Evolutionary conservation across 495 filamentous ascomycete genomes (phyloP).

Genomic region (Penicillium steckii): DNA sequence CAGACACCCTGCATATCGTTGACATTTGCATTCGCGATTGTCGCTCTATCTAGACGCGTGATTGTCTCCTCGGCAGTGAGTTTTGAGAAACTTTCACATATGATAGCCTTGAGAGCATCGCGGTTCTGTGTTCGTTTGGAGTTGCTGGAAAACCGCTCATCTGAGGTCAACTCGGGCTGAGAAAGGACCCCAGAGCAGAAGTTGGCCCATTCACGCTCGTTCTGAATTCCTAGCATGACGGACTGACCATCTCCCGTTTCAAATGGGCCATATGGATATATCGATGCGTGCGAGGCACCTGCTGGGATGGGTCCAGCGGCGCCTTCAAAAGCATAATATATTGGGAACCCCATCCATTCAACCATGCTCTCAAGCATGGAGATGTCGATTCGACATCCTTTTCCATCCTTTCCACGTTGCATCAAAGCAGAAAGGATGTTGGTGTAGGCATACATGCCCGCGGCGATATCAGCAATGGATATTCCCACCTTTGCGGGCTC

Average conservation of each 20-base stretch:
- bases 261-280: constrained; percentile 55
- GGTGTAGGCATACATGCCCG: constrained; percentile 50
- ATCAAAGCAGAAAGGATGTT: constrained; percentile 50
- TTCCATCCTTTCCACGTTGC: constrained; percentile 42
- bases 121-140: constrained; percentile 32
- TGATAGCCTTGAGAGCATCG: constrained; percentile 30
- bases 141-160: constrained; percentile 39
- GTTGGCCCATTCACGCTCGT: constrained; percentile 50
- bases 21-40: constrained; percentile 49
- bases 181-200: constrained; percentile 43
- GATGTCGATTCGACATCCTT: constrained; percentile 47
- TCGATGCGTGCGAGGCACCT: constrained; percentile 49
- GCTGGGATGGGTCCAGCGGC: constrained; percentile 37
- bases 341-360: constrained; percentile 55
- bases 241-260: constrained; percentile 43
- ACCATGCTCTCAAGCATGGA: constrained; percentile 56
- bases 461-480: constrained; percentile 51
- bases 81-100: constrained; percentile 26
- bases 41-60: constrained; percentile 27
- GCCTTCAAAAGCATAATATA: constrained; percentile 50
- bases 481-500: constrained; percentile 52
- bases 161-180: constrained; percentile 27
- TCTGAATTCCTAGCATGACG: constrained; percentile 56
- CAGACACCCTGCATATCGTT: constrained; percentile 51
- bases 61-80: constrained; percentile 31